A percentile compares a stretch with the other conserved stretches of the same genome.
These are phyloP conservation scores for Toxicodendron radicans DNA, from an alignment of 345 rosid species.

Conservation along the genomic window DNA sequence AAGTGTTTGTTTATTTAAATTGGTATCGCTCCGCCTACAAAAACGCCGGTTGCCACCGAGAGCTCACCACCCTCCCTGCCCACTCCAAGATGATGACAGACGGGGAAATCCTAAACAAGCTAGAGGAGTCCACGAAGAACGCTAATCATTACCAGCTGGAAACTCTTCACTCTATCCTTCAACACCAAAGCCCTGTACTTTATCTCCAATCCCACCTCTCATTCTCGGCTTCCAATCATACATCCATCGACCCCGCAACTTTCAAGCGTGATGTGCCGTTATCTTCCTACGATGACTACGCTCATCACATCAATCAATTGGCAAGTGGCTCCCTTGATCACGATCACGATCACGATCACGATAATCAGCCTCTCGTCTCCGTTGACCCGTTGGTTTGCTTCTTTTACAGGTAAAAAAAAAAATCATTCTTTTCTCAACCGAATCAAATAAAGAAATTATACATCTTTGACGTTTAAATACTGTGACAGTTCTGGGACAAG, in stretches of 20 bases:
- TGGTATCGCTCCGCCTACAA: not conserved
- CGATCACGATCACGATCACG: not conserved
- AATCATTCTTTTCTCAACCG: no score
- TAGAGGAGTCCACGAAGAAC: constrained; percentile 42
- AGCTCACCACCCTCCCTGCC: not conserved
- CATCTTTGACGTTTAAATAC: not conserved
- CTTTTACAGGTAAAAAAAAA: constrained; percentile 37
- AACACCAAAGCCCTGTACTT: constrained; percentile 31
- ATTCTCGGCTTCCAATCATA: not conserved
- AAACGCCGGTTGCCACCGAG: not conserved
- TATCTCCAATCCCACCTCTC: constrained; percentile 42
- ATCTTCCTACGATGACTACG: constrained; percentile 47
- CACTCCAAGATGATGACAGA: constrained; percentile 8
- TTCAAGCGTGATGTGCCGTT: constrained; percentile 39
- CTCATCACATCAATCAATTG: constrained; percentile 36
- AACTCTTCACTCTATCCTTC: constrained; percentile 47
- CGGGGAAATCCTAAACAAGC: constrained; percentile 33
- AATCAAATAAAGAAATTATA: not conserved
- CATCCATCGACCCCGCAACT: constrained; percentile 25
- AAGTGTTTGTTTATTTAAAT: not conserved
- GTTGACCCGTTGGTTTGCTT: constrained; percentile 46
- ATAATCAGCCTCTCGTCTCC: constrained; percentile 30
- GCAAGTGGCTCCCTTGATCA: constrained; percentile 25
- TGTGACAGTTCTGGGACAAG: constrained; percentile 43
- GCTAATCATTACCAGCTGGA: constrained; percentile 35